Percentiles rank a stretch among this genome's conserved stretches.
Conservation (phyloP, 2,329 filamentous ascomycete genomes). For the Talaromyces atroroseus region DNA sequence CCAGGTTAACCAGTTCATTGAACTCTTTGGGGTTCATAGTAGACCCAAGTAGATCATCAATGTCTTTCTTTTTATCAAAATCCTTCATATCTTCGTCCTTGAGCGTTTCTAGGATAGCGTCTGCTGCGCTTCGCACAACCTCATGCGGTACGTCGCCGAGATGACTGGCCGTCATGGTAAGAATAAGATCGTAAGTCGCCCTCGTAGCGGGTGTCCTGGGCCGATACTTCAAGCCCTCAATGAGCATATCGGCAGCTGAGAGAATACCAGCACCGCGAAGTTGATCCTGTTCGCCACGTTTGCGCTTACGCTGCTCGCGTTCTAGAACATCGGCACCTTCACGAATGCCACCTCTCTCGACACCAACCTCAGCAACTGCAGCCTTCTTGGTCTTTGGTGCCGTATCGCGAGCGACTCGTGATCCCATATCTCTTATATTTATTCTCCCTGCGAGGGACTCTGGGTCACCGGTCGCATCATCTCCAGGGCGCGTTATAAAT, state of each 20-base stretch:
- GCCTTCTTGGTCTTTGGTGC: conserved; percentile 77
- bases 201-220: conserved; percentile 87
- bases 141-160: conserved; percentile 91
- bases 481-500: conserved; percentile 84
- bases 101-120: conserved; percentile 81
- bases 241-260: conserved; percentile 74
- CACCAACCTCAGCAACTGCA: conserved; percentile 57
- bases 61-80: conserved; percentile 95
- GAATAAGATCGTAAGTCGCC: conserved; percentile 88
- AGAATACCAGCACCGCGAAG: conserved; percentile 70
- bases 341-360: conserved; percentile 68
- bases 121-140: conserved; percentile 86
- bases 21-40: conserved; percentile 83
- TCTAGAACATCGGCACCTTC: conserved; percentile 81
- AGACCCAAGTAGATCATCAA: conserved; percentile 86
- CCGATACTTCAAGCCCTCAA: conserved; percentile 88
- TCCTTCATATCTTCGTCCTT: conserved; percentile 97
- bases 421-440: conserved; percentile 92
- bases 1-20: conserved; percentile 91
- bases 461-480: conserved; percentile 94
- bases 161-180: conserved; percentile 80
- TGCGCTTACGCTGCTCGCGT: conserved; percentile 80
- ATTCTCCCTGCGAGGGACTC: conserved; percentile 94
- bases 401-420: conserved; percentile 69
- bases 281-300: conserved; percentile 66